These are phyloP conservation scores for Corynascus novoguineensis DNA, from an alignment of 495 filamentous ascomycete species.

Conservation along the genomic window DNA sequence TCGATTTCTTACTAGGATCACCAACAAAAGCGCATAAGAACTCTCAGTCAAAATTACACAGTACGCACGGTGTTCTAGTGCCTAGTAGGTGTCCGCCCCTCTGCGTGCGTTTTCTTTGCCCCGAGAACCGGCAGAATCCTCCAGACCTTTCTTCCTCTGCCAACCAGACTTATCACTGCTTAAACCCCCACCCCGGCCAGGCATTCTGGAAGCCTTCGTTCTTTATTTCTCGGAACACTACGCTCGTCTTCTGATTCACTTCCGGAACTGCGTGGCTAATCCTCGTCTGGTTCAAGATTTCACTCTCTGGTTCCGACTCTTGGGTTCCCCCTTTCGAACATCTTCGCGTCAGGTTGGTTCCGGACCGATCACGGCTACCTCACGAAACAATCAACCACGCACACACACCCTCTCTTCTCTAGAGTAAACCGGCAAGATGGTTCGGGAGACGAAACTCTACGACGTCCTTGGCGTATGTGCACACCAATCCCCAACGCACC, in stretches of 20 bases:
- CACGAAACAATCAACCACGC: constrained; percentile 2
- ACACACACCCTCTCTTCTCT: background rate
- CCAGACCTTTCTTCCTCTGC: constrained; percentile 1
- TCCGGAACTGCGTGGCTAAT: background rate
- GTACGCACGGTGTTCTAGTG: background rate
- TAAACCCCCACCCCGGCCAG: background rate
- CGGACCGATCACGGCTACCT: background rate
- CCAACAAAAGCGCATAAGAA: background rate
- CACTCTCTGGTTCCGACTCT: background rate
- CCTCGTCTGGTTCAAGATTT: background rate
- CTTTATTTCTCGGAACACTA: background rate
- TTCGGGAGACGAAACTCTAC: constrained; percentile 85
- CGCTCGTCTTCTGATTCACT: background rate
- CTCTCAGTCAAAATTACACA: background rate
- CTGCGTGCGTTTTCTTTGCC: background rate
- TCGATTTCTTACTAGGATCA: background rate
- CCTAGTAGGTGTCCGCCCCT: constrained; percentile 1
- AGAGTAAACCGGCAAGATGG: constrained; percentile 55
- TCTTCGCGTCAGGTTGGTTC: background rate
- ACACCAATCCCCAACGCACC: background rate
- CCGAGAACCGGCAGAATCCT: constrained; percentile 4
- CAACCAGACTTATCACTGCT: background rate
- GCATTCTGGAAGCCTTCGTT: background rate
- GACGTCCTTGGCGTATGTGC: constrained; percentile 79
- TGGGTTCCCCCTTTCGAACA: background rate